Evolutionary conservation across 305 asterid genomes (phyloP), one percentile per base, ranked within the genome.

Genomic region (Caryopteris hybrid): DNA sequence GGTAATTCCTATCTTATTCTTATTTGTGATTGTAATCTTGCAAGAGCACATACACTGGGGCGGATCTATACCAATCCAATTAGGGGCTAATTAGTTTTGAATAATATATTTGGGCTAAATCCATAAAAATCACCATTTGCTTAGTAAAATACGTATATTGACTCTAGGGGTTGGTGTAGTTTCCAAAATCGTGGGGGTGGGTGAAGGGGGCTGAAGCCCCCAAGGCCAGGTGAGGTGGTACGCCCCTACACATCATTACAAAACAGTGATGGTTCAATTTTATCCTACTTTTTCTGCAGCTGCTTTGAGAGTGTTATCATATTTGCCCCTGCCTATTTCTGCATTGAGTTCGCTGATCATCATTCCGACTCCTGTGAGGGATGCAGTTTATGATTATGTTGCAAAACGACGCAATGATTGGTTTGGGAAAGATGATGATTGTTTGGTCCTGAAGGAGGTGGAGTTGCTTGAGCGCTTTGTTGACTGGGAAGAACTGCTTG

Each of bases 381-480:
- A 93, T 71, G 91, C 86, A 16, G 78, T 82, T 50, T 90, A 93
- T 64, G 97, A 90, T 77, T 84, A 80, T 47, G 81, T 90, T 65
- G 96, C 97, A 60, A 85, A 83, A 72, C 69, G 70, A 4, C 91
- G 96, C 50, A 87, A 90, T 69, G 75, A 83, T 54, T 93, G 96
- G 96, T 93, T 87, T 29, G 96, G 99, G 13, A 93, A 87, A 76
- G 79, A 76, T 12, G 78, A 82, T 21, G 91, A 83, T 72, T 93
- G 99, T 78, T 79, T 90, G 72, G 96, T 90, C 39, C 74, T 90
- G 48, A 79, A 84, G 74, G 96, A 93, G 69, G 81, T 76, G 17
- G 94, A 88, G 82, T 61, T 93, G 83, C 90, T 93, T 21, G 92
- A 87, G 58, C 94, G 96, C 46, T 93, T 93, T 53, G 60, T 90